Percentiles rank a stretch among this genome's conserved stretches.
phyloP scores from a whole-genome alignment of 1,284 basidiomycete genomes.

The Blastosporella zonata region DNA sequence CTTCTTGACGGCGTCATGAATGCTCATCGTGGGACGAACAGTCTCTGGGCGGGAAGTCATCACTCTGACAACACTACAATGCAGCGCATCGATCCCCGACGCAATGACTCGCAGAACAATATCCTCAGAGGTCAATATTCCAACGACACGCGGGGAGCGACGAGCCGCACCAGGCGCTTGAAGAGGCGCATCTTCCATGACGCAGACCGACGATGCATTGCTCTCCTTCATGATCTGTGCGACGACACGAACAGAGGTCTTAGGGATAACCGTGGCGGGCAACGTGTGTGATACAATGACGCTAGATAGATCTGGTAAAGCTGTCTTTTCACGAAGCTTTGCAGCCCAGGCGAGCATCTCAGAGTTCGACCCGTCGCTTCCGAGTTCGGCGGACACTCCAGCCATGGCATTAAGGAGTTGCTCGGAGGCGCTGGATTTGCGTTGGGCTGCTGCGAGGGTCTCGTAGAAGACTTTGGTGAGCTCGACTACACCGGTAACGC shows the following conservation, averaged over 20 bases:
- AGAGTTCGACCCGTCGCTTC: not conserved
- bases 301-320: constrained; percentile 1
- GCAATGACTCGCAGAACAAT: constrained; percentile 2
- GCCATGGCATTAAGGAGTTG: constrained; percentile 1
- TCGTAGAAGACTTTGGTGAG: constrained; percentile 7
- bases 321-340: constrained; percentile 5
- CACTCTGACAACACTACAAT: constrained; percentile 1
- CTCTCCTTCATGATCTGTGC: constrained; percentile 9
- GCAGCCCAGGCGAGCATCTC: constrained; percentile 6
- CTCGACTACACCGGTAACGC: not conserved
- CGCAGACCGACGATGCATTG: constrained; percentile 1
- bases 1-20: not conserved
- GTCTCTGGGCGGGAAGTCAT: constrained; percentile 3
- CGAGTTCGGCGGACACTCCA: not conserved
- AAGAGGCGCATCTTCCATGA: not conserved
- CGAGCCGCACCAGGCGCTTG: not conserved
- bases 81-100: not conserved
- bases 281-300: not conserved
- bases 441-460: not conserved
- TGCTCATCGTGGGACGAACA: not conserved
- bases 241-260: not conserved
- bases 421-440: not conserved
- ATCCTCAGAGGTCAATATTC: constrained; percentile 4
- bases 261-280: not conserved
- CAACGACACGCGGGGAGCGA: not conserved